Conservation (phyloP, 2,329 filamentous ascomycete genomes). For the Arthrobotrys iridis region DNA sequence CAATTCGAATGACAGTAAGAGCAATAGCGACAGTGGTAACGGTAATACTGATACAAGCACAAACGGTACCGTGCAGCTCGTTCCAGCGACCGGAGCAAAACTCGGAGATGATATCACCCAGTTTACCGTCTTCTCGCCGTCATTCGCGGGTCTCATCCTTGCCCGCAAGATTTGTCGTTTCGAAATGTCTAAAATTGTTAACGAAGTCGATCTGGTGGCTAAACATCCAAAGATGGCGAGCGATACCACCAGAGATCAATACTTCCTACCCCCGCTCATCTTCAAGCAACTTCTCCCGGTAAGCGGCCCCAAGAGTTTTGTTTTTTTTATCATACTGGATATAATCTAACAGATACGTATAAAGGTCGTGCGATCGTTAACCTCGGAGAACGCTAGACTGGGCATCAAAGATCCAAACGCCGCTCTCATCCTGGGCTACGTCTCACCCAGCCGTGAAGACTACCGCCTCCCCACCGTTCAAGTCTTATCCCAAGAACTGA, state of each 20-base stretch:
- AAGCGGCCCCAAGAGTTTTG: too few relatives aligned
- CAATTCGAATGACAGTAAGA: background rate
- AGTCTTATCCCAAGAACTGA: background rate
- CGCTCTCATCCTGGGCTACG: background rate
- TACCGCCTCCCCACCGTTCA: background rate
- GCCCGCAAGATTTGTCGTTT: conserved; percentile 1
- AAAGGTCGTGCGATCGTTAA: background rate
- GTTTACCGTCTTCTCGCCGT: background rate
- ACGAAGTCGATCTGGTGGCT: conserved; percentile 8
- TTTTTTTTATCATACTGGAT: too few relatives aligned
- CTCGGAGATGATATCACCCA: background rate
- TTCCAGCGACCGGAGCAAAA: background rate
- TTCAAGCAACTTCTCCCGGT: conserved; percentile 6
- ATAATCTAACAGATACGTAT: too few relatives aligned
- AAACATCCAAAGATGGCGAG: conserved; percentile 1
- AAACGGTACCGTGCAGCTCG: background rate
- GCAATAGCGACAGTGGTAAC: background rate
- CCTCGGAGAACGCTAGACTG: background rate
- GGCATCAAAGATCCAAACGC: conserved; percentile 5
- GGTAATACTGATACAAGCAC: background rate
- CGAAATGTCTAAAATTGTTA: conserved; percentile 50
- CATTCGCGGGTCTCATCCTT: background rate
- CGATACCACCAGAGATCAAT: background rate
- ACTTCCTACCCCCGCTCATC: background rate
- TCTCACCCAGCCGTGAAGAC: background rate